Percentiles rank a stretch among this genome's conserved stretches.
These are phyloP conservation scores for Podaxis pistillaris DNA, from an alignment of 768 basidiomycete genomes.

Conservation along the genomic window DNA sequence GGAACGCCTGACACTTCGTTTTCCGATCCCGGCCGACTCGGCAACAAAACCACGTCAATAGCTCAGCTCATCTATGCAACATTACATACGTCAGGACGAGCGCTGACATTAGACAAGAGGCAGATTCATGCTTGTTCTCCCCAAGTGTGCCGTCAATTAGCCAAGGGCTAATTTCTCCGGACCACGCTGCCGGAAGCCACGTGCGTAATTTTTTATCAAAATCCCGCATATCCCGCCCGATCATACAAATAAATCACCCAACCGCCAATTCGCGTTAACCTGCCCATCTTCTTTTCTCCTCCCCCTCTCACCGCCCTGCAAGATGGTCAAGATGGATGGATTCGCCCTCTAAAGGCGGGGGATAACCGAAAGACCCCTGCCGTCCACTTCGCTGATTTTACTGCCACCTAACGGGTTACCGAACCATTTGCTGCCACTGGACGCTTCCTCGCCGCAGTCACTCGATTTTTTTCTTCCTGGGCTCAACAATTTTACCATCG, in stretches of 20 bases:
- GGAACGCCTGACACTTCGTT: too few species aligned
- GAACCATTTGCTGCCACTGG: not conserved
- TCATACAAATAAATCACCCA: not conserved
- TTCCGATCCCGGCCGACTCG: too few species aligned
- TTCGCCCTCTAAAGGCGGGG: slow-evolving; percentile 53
- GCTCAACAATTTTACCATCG: not conserved
- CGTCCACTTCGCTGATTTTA: slow-evolving; percentile 16
- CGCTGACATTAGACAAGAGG: too few species aligned
- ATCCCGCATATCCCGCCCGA: not conserved
- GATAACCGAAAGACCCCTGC: slow-evolving; percentile 35
- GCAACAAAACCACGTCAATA: too few species aligned
- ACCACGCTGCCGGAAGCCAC: not conserved
- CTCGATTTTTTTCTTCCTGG: not conserved
- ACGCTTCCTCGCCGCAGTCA: not conserved
- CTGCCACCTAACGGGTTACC: not conserved
- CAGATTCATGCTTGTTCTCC: too few species aligned
- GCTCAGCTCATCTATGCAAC: too few species aligned
- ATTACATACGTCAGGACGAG: too few species aligned
- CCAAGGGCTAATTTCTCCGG: not conserved
- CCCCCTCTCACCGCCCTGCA: slow-evolving; percentile 19
- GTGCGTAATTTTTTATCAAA: not conserved
- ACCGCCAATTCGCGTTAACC: slow-evolving; percentile 2
- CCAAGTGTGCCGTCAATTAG: not conserved
- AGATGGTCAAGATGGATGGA: slow-evolving; percentile 42
- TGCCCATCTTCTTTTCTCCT: slow-evolving; percentile 6